phyloP scores from a whole-genome alignment of 2,329 filamentous ascomycete species.

The Trichoderma semiorbis region DNA sequence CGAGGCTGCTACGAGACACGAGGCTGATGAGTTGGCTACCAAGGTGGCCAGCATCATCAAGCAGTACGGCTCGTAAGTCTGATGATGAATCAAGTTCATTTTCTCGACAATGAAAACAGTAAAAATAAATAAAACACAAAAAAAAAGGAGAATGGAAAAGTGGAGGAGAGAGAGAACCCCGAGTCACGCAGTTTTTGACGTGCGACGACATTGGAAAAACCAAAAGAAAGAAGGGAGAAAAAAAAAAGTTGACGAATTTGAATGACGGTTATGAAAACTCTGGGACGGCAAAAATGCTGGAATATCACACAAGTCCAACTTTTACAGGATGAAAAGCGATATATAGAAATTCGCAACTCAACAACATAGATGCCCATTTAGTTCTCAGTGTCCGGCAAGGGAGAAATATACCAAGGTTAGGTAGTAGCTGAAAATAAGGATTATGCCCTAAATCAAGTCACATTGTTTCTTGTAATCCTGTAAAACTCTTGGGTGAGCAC shows the following conservation, averaged over 20 bases:
- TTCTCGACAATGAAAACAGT: neutral
- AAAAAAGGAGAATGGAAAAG: neutral
- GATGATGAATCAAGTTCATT: neutral
- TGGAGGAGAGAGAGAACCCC: neutral
- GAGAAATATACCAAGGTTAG: neutral
- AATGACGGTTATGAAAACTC: slow-evolving; percentile 15
- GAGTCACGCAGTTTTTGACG: neutral
- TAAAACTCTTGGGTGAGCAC: neutral
- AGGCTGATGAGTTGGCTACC: slow-evolving; percentile 85
- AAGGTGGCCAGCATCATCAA: slow-evolving; percentile 76
- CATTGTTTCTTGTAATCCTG: no score
- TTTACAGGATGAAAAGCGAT: neutral
- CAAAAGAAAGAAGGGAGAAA: neutral
- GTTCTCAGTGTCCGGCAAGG: neutral
- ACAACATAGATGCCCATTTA: neutral
- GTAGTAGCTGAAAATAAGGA: neutral
- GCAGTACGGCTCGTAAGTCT: slow-evolving; percentile 43
- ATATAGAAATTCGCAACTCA: neutral
- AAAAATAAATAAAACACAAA: neutral
- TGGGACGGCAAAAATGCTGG: slow-evolving; percentile 1
- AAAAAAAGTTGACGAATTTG: neutral
- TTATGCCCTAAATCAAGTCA: neutral
- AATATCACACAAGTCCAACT: neutral
- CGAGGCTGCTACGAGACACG: slow-evolving; percentile 82
- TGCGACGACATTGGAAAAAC: neutral